Conservation (phyloP, 2,329 filamentous ascomycete species). For the Aspergillus sp. region DNA sequence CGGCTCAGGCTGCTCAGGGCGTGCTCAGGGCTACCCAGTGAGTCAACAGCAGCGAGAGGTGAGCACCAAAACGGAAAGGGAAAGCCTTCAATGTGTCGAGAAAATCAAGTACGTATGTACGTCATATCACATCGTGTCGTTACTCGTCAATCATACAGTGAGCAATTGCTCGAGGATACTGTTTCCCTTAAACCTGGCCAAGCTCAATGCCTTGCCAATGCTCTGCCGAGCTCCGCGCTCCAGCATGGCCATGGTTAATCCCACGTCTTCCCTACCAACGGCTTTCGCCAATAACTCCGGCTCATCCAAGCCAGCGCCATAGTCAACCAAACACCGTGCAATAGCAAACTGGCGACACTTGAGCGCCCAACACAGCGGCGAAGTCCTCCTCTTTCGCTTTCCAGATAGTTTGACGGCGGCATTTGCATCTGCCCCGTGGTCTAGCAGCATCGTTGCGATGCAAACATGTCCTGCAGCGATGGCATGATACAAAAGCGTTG, state of each 20-base stretch:
- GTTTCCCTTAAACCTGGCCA: not conserved
- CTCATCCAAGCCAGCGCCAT: not conserved
- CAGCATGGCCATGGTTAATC: not conserved
- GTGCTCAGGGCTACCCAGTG: too few relatives aligned
- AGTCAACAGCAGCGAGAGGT: too few relatives aligned
- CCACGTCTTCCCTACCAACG: not conserved
- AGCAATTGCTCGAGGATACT: too few relatives aligned
- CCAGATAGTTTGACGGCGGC: not conserved
- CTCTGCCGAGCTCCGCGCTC: not conserved
- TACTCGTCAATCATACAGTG: too few relatives aligned
- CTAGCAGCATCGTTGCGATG: not conserved
- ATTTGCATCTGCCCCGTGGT: not conserved
- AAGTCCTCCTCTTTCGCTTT: not conserved
- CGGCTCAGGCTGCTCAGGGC: too few relatives aligned
- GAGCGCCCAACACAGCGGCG: not conserved
- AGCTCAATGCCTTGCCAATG: not conserved
- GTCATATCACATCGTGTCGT: too few relatives aligned
- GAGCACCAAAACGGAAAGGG: too few relatives aligned
- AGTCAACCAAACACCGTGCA: not conserved
- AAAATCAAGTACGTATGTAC: constrained; percentile 9
- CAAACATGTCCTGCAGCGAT: not conserved
- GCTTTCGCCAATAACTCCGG: not conserved
- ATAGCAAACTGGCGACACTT: not conserved
- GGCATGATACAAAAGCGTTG: not conserved
- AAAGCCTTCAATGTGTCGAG: not conserved